Conservation (phyloP, 805 yeast genomes). For the Yarrowia sp. region DNA sequence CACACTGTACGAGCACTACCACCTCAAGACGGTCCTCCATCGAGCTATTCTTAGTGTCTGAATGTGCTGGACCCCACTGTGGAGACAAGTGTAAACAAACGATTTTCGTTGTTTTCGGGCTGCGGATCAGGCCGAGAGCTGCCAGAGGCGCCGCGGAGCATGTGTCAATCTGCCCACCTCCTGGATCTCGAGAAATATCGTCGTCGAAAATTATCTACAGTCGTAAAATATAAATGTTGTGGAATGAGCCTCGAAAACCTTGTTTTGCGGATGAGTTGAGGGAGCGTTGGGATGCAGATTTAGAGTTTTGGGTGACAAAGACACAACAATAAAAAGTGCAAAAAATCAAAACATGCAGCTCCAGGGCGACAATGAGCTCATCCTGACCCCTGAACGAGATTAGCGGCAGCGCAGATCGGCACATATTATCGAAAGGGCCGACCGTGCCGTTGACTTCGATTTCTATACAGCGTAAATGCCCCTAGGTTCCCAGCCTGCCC, state of each 20-base stretch:
- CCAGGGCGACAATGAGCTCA: background rate
- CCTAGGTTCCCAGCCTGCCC: too few relatives aligned
- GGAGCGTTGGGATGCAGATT: background rate
- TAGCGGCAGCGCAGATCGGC: background rate
- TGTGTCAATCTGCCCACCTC: too few relatives aligned
- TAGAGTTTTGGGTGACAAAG: background rate
- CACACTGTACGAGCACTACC: too few relatives aligned
- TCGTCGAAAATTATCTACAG: constrained; percentile 2
- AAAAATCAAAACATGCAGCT: background rate
- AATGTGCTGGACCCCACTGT: background rate
- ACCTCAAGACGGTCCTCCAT: background rate
- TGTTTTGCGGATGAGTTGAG: too few relatives aligned
- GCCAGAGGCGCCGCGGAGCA: too few relatives aligned
- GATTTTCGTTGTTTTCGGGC: too few relatives aligned
- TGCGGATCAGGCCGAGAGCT: too few relatives aligned
- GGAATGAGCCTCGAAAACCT: background rate
- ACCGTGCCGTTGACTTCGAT: too few relatives aligned
- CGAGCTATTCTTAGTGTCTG: background rate
- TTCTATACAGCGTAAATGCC: too few relatives aligned
- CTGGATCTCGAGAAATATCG: too few relatives aligned
- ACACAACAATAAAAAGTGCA: background rate
- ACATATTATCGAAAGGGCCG: too few relatives aligned
- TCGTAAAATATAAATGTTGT: background rate
- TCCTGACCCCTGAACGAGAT: background rate
- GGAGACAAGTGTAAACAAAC: background rate